Base-by-base conservation (phyloP, 345 rosid genomes). In the Bretschneidera sinensis region DNA sequence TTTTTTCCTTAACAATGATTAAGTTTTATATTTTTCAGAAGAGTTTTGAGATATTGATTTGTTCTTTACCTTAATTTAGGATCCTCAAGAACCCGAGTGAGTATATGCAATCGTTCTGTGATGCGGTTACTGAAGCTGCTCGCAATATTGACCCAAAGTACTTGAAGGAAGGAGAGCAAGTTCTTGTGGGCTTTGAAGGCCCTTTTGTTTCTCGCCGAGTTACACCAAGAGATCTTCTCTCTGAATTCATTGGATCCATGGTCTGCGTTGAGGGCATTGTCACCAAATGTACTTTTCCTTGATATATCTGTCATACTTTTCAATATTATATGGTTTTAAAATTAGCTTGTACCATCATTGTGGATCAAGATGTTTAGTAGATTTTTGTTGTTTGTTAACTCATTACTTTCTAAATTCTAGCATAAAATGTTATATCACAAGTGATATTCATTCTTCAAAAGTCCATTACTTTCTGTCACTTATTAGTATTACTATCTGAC, bases 261-360 rank as follows among this genome's bases (percentile, higher is more conserved):
- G 96, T 94, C 62, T 85, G 96, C 60, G 92, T 90, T 13, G 96
- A 86, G 57, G 99, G 99, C 66, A 94, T 94, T 64, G 80, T 94
- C 68, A 90, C 99, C 15, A 94, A 94, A 83, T 94, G 99, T 90
- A 86, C 23, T 28, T 35, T 54, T 57, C 51, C 48, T 43, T 21
- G 15, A 14, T 7, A 25, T 28, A 11, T 58, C 13, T 4, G 11
- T 11, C 22, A 21, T 31, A n/a, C 8, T 28, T 43, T 61, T 51
- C 21, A 9, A 51, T 8, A 33, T 51, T 35, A 9, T 31, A 22
- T n/a, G 51, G 17, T 57, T 43, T 22, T 59, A 35, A 16, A 22
- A n/a, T 17, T 17, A 45, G 11, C 16, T 1, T 4, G 45, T 4
- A 39, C 5, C 45, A 39, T 39, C 1, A 39, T 39, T 14, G 45